Evolutionary conservation across 179 eudicot genomes (phyloP).

Genomic region (Vitellaria paradoxa): DNA sequence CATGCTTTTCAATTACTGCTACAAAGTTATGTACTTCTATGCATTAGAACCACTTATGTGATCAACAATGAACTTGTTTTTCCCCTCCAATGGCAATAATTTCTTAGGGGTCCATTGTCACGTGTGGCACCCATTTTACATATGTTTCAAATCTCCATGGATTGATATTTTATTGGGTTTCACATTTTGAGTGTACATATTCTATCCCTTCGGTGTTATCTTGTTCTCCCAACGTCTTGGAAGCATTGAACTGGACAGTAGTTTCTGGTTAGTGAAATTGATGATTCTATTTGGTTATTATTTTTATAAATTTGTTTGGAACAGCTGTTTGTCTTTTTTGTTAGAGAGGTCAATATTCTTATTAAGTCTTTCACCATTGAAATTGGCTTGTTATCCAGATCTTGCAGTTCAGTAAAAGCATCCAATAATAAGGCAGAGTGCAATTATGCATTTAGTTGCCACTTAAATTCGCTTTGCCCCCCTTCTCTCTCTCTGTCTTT

Average conservation of each 20-base stretch:
- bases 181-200: background rate
- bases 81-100: background rate
- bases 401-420: background rate
- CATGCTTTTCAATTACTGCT: background rate
- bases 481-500: too few species aligned
- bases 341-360: background rate
- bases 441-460: background rate
- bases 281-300: background rate
- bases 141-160: background rate
- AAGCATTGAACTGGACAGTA: background rate
- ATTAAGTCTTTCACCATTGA: background rate
- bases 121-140: background rate
- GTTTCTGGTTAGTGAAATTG: background rate
- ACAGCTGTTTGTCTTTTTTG: background rate
- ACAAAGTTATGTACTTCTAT: background rate
- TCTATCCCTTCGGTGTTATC: background rate
- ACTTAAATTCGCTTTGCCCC: background rate
- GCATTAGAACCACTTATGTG: background rate
- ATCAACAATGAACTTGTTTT: background rate
- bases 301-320: background rate
- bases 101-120: background rate
- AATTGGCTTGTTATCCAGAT: slow-evolving; percentile 1
- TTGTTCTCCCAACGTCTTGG: background rate
- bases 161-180: background rate
- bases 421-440: background rate